Evolutionary conservation across 805 yeast genomes (phyloP), one percentile per base, ranked within the genome.

Genomic region (Wickerhamiella qilinensis): DNA sequence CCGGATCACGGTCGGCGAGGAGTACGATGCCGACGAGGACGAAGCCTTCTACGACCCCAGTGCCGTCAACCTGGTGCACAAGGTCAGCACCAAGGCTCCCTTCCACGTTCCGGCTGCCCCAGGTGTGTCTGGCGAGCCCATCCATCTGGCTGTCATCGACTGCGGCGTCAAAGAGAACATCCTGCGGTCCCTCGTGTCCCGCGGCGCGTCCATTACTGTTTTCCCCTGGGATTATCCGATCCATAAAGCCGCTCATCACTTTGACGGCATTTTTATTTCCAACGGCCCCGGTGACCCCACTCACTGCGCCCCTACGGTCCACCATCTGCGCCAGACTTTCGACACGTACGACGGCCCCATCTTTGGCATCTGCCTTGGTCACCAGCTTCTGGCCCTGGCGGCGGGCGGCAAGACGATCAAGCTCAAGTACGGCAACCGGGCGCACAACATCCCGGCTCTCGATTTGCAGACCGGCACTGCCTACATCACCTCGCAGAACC

Each of bases 131-230:
- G 63, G 66, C 48, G 69, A 71, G 50, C 65, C 66, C 43, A 71
- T 73, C 52, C 94, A 88, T 56, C 76, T 91, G 50, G 95, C 96
- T 12, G 85, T 91, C 29, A 68, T 91, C 42, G 99, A 91, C 61
- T 91, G 99, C 62, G 99, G 99, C 57, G 96, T 91, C 48, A 91
- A 91, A 67, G 97, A 91, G 64, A 91, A 91, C 64, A 91, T 91
- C 47, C 68, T 91, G 57, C 77, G 98, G 64, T 85, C 94, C 45
- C 69, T 91, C 36, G 97, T 83, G 22, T 71, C 82, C 47, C 78
- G 98, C 62, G 98, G 97, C 45, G 95, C 96, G 27, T 79, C 93
- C 20, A 75, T 88, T 50, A 91, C 97, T 3, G 97, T 91, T 14
- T 79, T 91, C 71, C 99, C 99, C 38, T 86, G 80, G 62, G 81